Evolutionary conservation across 2,329 filamentous ascomycete species (phyloP).

Genomic region (Penicillium hordei): DNA sequence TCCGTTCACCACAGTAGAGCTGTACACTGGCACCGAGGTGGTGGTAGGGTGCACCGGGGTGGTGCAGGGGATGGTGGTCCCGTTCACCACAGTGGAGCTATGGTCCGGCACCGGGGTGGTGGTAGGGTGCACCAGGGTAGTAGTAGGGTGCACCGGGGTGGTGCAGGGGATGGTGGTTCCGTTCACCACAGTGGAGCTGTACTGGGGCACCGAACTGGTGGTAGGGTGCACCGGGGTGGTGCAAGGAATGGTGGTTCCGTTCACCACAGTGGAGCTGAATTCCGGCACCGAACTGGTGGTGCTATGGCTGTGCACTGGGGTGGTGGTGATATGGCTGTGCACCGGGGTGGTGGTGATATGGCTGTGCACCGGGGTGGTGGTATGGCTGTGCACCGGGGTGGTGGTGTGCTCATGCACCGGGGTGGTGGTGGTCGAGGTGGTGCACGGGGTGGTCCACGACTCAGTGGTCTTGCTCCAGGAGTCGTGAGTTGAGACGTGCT

Average conservation of each 20-base stretch:
- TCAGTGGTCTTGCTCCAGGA: slow-evolving; percentile 6
- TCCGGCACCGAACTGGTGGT: background rate
- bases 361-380: background rate
- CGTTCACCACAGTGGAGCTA: too few relatives aligned
- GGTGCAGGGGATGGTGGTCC: background rate
- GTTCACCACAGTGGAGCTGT: background rate
- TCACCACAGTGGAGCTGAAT: too few relatives aligned
- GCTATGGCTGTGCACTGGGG: background rate
- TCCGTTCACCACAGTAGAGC: background rate
- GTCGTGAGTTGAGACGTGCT: slow-evolving; percentile 2
- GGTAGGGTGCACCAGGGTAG: background rate
- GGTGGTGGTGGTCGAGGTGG: background rate
- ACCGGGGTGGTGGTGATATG: slow-evolving; percentile 1
- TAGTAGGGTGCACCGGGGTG: background rate
- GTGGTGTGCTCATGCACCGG: background rate
- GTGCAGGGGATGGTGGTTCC: slow-evolving; percentile 13
- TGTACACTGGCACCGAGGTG: background rate
- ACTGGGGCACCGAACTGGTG: background rate
- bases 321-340: slow-evolving; percentile 6
- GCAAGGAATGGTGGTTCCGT: background rate
- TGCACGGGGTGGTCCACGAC: slow-evolving; percentile 11
- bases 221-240: background rate
- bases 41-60: slow-evolving; percentile 1
- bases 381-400: background rate
- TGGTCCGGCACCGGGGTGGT: background rate